phyloP scores from a whole-genome alignment of 495 filamentous ascomycete species.

The Friedmanniomyces simplex region DNA sequence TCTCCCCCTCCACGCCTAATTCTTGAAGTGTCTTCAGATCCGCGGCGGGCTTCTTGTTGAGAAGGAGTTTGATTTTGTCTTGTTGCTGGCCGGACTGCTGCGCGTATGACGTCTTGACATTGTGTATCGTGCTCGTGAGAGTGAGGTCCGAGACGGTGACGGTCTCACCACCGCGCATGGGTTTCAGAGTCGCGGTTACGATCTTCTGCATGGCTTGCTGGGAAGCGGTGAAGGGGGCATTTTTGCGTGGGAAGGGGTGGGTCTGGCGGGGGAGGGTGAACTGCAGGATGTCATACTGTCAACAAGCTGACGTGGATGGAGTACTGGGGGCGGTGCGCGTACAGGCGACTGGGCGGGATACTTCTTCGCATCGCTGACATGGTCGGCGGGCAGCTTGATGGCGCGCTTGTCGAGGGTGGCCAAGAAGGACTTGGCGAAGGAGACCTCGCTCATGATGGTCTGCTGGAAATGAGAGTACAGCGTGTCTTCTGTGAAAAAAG shows the following conservation, averaged over 20 bases:
- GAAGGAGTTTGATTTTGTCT: slow-evolving; percentile 72
- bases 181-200: slow-evolving; percentile 40
- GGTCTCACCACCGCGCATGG: slow-evolving; percentile 57
- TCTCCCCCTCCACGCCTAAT: slow-evolving; percentile 35
- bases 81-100: slow-evolving; percentile 36
- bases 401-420: slow-evolving; percentile 64
- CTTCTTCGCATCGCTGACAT: slow-evolving; percentile 71
- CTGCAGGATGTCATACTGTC: slow-evolving; percentile 21
- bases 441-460: slow-evolving; percentile 14
- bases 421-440: slow-evolving; percentile 75
- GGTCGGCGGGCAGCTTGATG: slow-evolving; percentile 66
- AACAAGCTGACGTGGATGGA: too few species aligned
- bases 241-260: slow-evolving; percentile 37
- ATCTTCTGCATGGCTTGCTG: slow-evolving; percentile 23
- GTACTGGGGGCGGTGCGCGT: slow-evolving; percentile 27
- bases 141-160: slow-evolving; percentile 48
- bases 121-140: slow-evolving; percentile 58
- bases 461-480: slow-evolving; percentile 16
- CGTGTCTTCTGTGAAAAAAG: slow-evolving; percentile 15
- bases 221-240: slow-evolving; percentile 31
- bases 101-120: slow-evolving; percentile 56
- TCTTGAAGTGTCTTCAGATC: slow-evolving; percentile 59
- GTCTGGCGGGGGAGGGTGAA: slow-evolving; percentile 42
- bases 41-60: slow-evolving; percentile 67
- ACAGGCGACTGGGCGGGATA: slow-evolving; percentile 63